These are phyloP conservation scores for Chaetomium strumarium DNA, from an alignment of 2,329 filamentous ascomycete genomes.

Conservation along the genomic window DNA sequence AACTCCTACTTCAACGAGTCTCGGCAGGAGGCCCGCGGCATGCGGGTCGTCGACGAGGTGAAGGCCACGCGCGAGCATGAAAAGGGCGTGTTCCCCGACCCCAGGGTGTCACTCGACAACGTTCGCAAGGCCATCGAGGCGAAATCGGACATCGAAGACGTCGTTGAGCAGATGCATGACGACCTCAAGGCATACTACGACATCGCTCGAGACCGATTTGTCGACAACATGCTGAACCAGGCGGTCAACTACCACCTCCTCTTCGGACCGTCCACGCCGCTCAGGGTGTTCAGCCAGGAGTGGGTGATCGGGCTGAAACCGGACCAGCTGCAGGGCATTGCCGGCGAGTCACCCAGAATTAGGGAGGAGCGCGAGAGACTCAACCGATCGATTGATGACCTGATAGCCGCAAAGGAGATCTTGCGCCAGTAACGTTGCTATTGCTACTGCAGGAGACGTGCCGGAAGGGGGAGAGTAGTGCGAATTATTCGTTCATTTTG, in stretches of 20 bases:
- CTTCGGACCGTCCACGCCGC: constrained; percentile 24
- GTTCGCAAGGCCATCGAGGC: constrained; percentile 15
- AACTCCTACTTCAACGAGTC: constrained; percentile 24
- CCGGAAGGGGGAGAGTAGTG: background rate
- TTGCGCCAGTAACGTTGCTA: constrained; percentile 11
- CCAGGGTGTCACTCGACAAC: constrained; percentile 13
- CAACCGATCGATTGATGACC: constrained; percentile 24
- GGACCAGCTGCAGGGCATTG: constrained; percentile 25
- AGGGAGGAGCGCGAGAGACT: constrained; percentile 22
- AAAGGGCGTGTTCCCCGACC: background rate
- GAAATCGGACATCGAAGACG: constrained; percentile 23
- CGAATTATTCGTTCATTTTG: no score
- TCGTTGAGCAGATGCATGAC: constrained; percentile 28
- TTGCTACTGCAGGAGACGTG: no score
- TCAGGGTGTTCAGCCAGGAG: constrained; percentile 28
- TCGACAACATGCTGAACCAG: constrained; percentile 33
- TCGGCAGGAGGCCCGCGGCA: constrained; percentile 14
- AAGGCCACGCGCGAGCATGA: background rate
- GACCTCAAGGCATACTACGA: constrained; percentile 31
- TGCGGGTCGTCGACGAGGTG: constrained; percentile 15
- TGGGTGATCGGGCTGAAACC: constrained; percentile 27
- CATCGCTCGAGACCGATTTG: constrained; percentile 29
- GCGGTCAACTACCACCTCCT: constrained; percentile 28
- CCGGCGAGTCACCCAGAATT: constrained; percentile 23
- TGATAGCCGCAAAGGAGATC: constrained; percentile 24